Evolutionary conservation across 2,329 filamentous ascomycete genomes (phyloP).

Genomic region (Colletotrichum trifolii): DNA sequence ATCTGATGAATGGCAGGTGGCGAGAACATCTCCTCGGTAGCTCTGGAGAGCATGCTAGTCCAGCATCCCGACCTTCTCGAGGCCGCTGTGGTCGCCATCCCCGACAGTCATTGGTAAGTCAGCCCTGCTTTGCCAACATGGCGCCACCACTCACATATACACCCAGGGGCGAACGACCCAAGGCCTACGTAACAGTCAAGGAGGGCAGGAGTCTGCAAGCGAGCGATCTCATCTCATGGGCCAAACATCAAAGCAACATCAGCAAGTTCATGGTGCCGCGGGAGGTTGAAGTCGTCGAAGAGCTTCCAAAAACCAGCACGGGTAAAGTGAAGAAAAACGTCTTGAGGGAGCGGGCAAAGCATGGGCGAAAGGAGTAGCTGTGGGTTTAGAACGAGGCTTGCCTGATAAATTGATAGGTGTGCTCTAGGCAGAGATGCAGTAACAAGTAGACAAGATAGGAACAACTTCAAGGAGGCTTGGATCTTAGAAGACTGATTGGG

Average conservation of each 20-base stretch:
- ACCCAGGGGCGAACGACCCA: conserved; percentile 81
- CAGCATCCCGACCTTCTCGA: conserved; percentile 92
- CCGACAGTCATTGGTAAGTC: conserved; percentile 81
- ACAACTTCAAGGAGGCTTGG: too few species aligned
- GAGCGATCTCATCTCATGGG: conserved; percentile 85
- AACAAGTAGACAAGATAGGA: too few species aligned
- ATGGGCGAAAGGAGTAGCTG: conserved; percentile 22
- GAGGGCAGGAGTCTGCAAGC: conserved; percentile 69
- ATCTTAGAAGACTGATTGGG: too few species aligned
- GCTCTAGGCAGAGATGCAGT: too few species aligned
- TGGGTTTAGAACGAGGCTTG: too few species aligned
- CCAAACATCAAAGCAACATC: conserved; percentile 81
- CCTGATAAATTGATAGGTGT: background rate
- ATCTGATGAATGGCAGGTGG: conserved; percentile 68
- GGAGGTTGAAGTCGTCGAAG: conserved; percentile 81
- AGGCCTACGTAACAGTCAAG: conserved; percentile 89
- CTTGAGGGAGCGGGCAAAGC: conserved; percentile 83
- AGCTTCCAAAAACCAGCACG: conserved; percentile 96
- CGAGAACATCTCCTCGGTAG: conserved; percentile 96
- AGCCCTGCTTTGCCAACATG: background rate
- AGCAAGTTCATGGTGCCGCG: conserved; percentile 88
- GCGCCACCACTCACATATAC: background rate
- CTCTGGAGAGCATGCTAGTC: conserved; percentile 88
- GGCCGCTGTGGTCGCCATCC: conserved; percentile 87
- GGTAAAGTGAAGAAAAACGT: conserved; percentile 98